Percentiles rank a stretch among this genome's conserved stretches.
Evolutionary conservation across 2,329 filamentous ascomycete genomes (phyloP).

Genomic region (Grosmannia huntii): DNA sequence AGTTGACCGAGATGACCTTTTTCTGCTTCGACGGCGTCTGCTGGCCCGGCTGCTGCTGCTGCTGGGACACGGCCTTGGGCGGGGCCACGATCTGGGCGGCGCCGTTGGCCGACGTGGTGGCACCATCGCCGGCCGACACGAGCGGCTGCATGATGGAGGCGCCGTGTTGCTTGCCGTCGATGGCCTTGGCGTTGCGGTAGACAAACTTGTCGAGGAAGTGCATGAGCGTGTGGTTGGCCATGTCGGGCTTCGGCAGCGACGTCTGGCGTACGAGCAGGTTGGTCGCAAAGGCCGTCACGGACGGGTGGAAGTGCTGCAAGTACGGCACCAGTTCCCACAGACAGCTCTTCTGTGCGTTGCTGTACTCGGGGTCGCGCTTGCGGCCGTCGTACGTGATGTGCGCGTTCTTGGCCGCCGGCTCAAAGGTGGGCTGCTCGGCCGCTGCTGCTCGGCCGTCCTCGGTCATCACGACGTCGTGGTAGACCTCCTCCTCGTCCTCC

Average conservation of each 20-base stretch:
- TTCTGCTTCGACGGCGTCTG: conserved; percentile 19
- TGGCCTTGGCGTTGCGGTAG: conserved; percentile 82
- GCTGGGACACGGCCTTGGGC: conserved; percentile 24
- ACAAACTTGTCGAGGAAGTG: conserved; percentile 97
- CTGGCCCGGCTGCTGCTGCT: conserved; percentile 22
- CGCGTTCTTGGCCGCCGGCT: conserved; percentile 12
- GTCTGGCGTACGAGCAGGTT: conserved; percentile 56
- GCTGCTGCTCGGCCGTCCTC: conserved; percentile 44
- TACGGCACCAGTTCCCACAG: conserved; percentile 86
- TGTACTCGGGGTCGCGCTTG: conserved; percentile 83
- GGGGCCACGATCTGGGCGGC: conserved; percentile 41
- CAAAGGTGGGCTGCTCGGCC: conserved; percentile 25
- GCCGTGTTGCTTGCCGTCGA: conserved; percentile 44
- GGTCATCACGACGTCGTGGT: conserved; percentile 35
- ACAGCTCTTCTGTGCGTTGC: conserved; percentile 85
- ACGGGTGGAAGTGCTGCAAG: conserved; percentile 79
- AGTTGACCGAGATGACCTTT: conserved; percentile 50
- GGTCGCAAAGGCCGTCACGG: conserved; percentile 71
- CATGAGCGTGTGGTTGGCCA: conserved; percentile 80
- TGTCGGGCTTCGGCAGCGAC: conserved; percentile 77
- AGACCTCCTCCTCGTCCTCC: conserved; percentile 55
- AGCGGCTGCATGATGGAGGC: conserved; percentile 95
- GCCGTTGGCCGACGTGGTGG: conserved; percentile 16
- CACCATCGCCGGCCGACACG: conserved; percentile 26
- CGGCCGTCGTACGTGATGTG: conserved; percentile 59